These are phyloP conservation scores for Fusarium pininemorale DNA, from an alignment of 2,329 filamentous ascomycete species.

Conservation along the genomic window DNA sequence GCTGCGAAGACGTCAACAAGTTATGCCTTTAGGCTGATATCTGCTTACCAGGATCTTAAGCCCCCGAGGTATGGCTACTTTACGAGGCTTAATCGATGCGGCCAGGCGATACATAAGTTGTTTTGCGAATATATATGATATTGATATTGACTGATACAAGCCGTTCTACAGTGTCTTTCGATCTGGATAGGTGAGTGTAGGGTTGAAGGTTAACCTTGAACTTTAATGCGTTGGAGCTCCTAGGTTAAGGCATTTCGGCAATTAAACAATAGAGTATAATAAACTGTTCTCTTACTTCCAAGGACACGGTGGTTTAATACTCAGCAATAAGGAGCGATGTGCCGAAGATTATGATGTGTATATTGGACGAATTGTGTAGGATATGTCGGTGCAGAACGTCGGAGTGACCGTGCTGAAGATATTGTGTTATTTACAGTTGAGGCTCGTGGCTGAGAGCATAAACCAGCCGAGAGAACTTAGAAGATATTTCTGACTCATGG, in stretches of 20 bases:
- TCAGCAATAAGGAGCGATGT: not conserved
- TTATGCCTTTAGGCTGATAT: not conserved
- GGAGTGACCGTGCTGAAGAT: rapidly evolving
- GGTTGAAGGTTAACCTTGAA: not conserved
- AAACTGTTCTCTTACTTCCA: too few relatives aligned
- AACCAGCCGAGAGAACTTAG: too few relatives aligned
- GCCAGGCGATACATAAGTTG: rapidly evolving
- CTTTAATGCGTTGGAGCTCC: not conserved
- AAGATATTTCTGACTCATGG: not conserved
- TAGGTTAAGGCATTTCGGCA: not conserved
- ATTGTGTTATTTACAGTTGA: too few relatives aligned
- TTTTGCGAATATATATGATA: not conserved
- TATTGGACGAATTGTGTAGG: not conserved
- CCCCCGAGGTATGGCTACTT: rapidly evolving
- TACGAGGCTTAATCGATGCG: rapidly evolving
- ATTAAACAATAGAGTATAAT: rapidly evolving
- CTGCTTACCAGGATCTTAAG: too few relatives aligned
- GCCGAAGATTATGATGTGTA: not conserved
- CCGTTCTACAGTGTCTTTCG: too few relatives aligned
- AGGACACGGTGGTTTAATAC: not conserved
- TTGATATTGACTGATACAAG: not conserved
- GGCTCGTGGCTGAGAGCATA: too few relatives aligned
- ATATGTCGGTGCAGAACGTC: not conserved
- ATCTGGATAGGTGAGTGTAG: too few relatives aligned
- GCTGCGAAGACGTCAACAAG: not conserved